Evolutionary conservation across 2,329 filamentous ascomycete species (phyloP).

Genomic region (Paramyrothecium sp.): DNA sequence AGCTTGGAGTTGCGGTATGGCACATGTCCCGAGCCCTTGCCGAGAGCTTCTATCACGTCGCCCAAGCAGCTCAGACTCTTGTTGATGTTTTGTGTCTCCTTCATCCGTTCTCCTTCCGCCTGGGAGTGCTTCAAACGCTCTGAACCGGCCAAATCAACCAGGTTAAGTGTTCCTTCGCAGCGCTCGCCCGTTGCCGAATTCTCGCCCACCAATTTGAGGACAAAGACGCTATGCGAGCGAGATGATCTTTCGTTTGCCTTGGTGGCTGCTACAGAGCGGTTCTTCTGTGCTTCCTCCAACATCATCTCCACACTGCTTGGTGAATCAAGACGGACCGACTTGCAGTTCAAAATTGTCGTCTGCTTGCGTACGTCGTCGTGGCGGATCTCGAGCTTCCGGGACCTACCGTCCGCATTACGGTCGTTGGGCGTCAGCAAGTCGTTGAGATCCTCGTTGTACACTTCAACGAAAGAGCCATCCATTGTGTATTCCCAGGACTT

Average conservation of each 20-base stretch:
- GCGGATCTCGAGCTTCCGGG: constrained; percentile 81
- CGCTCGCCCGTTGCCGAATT: constrained; percentile 78
- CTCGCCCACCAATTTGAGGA: constrained; percentile 71
- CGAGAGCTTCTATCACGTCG: constrained; percentile 93
- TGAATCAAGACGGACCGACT: constrained; percentile 73
- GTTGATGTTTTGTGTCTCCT: constrained; percentile 97
- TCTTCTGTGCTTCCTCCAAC: constrained; percentile 75
- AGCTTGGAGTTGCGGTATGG: constrained; percentile 97
- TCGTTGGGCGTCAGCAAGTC: constrained; percentile 66
- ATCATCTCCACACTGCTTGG: constrained; percentile 78
- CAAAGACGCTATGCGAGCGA: constrained; percentile 94
- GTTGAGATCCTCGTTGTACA: constrained; percentile 97
- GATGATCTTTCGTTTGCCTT: constrained; percentile 95
- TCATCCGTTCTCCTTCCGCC: constrained; percentile 81
- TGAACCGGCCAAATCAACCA: constrained; percentile 92
- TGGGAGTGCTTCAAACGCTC: constrained; percentile 87
- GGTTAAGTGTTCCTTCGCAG: constrained; percentile 89
- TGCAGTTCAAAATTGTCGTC: constrained; percentile 79
- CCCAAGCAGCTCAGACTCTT: constrained; percentile 88
- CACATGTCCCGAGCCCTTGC: constrained; percentile 77
- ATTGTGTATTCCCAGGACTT: constrained; percentile 95
- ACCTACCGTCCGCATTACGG: constrained; percentile 68
- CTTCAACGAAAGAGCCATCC: constrained; percentile 93
- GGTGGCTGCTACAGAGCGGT: constrained; percentile 92
- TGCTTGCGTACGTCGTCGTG: constrained; percentile 82